Percentiles rank a stretch among this genome's conserved stretches.
These are phyloP conservation scores for Sporormia fimetaria DNA, from an alignment of 495 filamentous ascomycete genomes.

Conservation along the genomic window DNA sequence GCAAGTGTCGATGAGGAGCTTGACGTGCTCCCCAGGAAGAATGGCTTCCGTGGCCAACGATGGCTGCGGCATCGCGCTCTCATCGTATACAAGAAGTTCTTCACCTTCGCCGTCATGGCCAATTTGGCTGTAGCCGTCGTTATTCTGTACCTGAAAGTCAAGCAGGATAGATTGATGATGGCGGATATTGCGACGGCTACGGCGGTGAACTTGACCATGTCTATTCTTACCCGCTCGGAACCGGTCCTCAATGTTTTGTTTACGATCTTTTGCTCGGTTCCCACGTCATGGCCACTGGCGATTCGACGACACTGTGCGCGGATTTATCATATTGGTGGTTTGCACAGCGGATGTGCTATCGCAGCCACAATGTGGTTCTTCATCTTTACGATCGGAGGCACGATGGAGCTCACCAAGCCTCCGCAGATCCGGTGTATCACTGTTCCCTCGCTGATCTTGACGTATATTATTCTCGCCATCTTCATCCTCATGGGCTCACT, in stretches of 20 bases:
- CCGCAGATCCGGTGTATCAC: constrained; percentile 1
- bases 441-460: constrained; percentile 3
- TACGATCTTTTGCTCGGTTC: constrained; percentile 45
- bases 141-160: constrained; percentile 12
- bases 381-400: constrained; percentile 17
- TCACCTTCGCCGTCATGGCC: constrained; percentile 9
- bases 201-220: constrained; percentile 42
- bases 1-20: constrained; percentile 5
- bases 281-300: constrained; percentile 48
- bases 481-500: constrained; percentile 19
- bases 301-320: constrained; percentile 58
- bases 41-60: constrained; percentile 10
- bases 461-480: constrained; percentile 8
- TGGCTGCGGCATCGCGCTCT: constrained; percentile 17
- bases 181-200: constrained; percentile 36
- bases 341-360: constrained; percentile 62
- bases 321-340: constrained; percentile 65
- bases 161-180: constrained; percentile 14
- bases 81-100: constrained; percentile 15
- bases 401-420: constrained; percentile 7
- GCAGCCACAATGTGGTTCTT: constrained; percentile 59
- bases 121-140: constrained; percentile 10
- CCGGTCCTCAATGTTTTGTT: constrained; percentile 65
- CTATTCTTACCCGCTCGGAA: constrained; percentile 61
- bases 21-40: constrained; percentile 7